A percentile compares a stretch with the other conserved stretches of the same genome.
phyloP scores from a whole-genome alignment of 1,139 yeast genomes.

The Petasospora fabianii region DNA sequence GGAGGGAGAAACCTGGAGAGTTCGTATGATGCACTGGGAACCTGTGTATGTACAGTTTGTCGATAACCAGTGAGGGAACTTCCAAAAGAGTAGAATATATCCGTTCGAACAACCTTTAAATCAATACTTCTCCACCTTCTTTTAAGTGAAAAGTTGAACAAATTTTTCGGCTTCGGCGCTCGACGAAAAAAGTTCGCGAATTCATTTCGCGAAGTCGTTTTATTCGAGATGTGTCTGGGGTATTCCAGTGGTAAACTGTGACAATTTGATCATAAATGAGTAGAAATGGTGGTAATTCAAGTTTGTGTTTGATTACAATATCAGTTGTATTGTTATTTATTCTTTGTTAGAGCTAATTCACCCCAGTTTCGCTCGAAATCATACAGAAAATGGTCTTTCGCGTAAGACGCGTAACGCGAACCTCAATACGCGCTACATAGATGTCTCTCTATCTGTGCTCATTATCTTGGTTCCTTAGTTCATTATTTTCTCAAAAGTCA shows the following conservation, averaged over 20 bases:
- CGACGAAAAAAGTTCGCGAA: background rate
- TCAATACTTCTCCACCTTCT: background rate
- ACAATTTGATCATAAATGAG: too few species aligned
- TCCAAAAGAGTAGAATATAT: background rate
- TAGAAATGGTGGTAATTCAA: too few species aligned
- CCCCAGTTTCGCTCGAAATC: too few species aligned
- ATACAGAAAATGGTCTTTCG: too few species aligned
- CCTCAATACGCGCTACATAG: background rate
- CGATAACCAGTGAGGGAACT: too few species aligned
- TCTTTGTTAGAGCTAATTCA: too few species aligned
- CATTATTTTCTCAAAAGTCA: too few species aligned
- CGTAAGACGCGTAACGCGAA: too few species aligned
- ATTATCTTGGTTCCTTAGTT: too few species aligned
- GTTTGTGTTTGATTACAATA: too few species aligned
- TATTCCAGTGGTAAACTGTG: too few species aligned
- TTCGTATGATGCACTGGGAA: background rate
- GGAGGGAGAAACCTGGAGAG: slow-evolving; percentile 1
- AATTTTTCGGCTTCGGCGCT: slow-evolving; percentile 1
- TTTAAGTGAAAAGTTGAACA: background rate
- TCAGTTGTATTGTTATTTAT: too few species aligned
- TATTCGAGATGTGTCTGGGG: slow-evolving; percentile 5
- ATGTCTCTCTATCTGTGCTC: background rate
- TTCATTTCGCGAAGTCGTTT: slow-evolving; percentile 7
- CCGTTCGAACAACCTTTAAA: background rate
- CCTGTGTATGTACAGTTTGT: background rate